These are phyloP conservation scores for Bruguiera gymnorhiza DNA, from an alignment of 345 rosid species.

Conservation along the genomic window DNA sequence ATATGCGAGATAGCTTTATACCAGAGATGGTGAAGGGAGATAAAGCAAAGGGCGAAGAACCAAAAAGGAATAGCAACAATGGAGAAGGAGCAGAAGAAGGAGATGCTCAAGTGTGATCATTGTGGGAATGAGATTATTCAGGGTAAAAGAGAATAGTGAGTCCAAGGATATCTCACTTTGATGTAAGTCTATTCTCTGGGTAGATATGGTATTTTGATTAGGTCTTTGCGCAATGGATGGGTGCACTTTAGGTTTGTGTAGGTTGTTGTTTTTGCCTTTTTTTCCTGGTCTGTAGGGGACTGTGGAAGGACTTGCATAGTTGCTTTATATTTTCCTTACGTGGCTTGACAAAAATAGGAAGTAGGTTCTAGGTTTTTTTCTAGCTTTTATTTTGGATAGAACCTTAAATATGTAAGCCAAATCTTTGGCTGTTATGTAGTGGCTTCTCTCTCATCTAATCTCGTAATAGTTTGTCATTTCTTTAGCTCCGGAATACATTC, in stretches of 20 bases:
- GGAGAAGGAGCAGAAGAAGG: not conserved
- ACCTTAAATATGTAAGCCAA: slow-evolving; percentile 18
- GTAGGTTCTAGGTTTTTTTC: slow-evolving; percentile 8
- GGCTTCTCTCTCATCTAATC: slow-evolving; percentile 9
- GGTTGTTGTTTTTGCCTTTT: slow-evolving; percentile 1
- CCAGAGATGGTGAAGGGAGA: slow-evolving; percentile 14
- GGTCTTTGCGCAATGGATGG: slow-evolving; percentile 14
- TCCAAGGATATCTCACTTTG: slow-evolving; percentile 18
- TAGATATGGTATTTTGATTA: slow-evolving; percentile 12
- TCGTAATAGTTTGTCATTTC: not conserved
- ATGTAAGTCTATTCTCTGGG: slow-evolving; percentile 36
- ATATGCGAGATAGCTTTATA: not conserved
- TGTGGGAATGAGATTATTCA: not conserved
- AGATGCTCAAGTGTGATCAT: not conserved
- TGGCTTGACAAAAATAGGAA: slow-evolving; percentile 14
- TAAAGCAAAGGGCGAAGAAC: slow-evolving; percentile 18
- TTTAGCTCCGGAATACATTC: not conserved
- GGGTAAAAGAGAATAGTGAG: slow-evolving; percentile 13
- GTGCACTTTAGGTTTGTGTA: not conserved
- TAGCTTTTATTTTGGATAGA: slow-evolving; percentile 2
- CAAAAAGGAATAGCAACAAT: not conserved
- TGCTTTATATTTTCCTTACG: slow-evolving; percentile 10
- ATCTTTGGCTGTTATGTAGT: slow-evolving; percentile 10
- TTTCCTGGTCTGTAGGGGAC: slow-evolving; percentile 15
- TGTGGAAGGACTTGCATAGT: not conserved